Base-by-base conservation (phyloP, 1,139 yeast species). In the Pichia sp. region DNA sequence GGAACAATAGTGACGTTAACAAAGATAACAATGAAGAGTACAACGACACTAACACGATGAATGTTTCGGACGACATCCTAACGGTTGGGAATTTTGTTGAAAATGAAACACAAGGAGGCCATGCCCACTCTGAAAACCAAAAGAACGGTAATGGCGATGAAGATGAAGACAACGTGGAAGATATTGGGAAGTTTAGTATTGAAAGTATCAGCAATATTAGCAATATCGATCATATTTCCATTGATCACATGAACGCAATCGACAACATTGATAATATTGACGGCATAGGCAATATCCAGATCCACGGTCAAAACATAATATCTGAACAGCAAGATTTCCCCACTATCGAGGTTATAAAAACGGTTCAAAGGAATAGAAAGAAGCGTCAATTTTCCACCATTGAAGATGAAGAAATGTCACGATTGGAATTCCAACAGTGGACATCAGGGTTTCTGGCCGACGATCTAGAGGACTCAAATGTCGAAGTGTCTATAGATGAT, bases 361-460 rank as follows among this genome's bases (percentile, higher is more conserved):
- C 43, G 17, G 54, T 54, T 17, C 57, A 54, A 38, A 54, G 52
- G 36, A 92, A 85, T 9, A 87, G 87, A 16, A 64, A 62, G 49
- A 64, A 63, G 58, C 63, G 64, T 52, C 59, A 54, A 14, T 63
- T 61, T 43, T 55, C 64, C 2, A 59, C 48, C 4, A 43, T 54
- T n/a, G 61, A 65, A 46, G 73, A 70, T 43, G 80, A 75, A 56
- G 69, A 74, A 46, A 71, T 73, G 56, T 71, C 68, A 54, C 71
- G 72, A 57, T 68, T 69, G 54, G 81, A 78, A 61, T 78, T 77
- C 63, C 79, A 76, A 59, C 80, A 76, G 55, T 79, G 84, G 84
- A 74, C 71, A 3, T 63, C 80, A 1, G 80, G 81, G 6, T 78
- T 79, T 57, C 66, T 80, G 55, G 78, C 75, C 27, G 83, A 78